Evolutionary conservation across 2,329 filamentous ascomycete species (phyloP), one percentile per base, ranked within the genome.

Genomic region (Aspergillus floridensis): DNA sequence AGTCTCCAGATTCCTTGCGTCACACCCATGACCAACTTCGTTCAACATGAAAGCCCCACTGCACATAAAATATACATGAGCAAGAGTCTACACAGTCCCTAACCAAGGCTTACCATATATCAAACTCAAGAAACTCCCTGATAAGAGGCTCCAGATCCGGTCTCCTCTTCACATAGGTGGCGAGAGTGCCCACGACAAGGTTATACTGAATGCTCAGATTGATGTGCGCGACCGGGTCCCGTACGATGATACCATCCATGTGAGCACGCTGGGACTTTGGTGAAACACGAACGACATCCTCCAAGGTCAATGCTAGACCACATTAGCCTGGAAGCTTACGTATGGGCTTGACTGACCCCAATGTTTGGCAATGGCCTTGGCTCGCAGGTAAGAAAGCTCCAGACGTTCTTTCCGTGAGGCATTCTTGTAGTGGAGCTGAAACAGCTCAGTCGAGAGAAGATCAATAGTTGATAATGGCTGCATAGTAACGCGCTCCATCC

Each of bases 21-120:
- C 76, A 5, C 77, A 66, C 2, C 76, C 76, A 53, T 77, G 76
- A 2, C 73, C 73, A 6, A 76, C 56, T 57, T 79, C 76, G 0
- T 74, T 78, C 2, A 78, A 65, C 66, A 78, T 66, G 56, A 74
- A 79, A 44, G 74, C 63, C 8, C 61, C n/a, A 47, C 52, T 54
- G 12, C 57, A 7, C 63, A 68, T 4, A 2, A 8, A 26, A 4
- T 2, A 12, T n/a, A n/a, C n/a, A 16, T 50, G 35, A 59, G 46
- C 19, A 38, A 21, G n/a, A 29, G 14, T 32, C 14, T 53, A 8
- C 11, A 31, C 14, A 7, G 2, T 21, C 21, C 4, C 8, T 10
- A 16, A 1, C 14, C 4, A 24, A n/a, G 3, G 51, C 65, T 48
- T 57, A 68, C 66, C 64, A 65, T 19, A 66, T 35, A 26, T 69